Base-by-base conservation (phyloP, 2,329 filamentous ascomycete species). In the Penicillium sp. region DNA sequence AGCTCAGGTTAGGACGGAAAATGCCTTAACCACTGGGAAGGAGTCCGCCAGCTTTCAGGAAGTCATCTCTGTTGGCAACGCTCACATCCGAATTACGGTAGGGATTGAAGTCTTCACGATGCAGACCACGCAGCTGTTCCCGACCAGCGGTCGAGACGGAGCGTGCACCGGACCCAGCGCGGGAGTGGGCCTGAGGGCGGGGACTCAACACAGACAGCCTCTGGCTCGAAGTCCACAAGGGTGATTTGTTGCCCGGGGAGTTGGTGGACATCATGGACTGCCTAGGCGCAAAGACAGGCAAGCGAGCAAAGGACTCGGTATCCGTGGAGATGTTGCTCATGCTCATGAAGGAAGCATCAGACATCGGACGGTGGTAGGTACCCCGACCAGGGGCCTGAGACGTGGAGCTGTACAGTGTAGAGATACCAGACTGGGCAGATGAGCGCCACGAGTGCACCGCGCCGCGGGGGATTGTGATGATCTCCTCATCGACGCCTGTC, bases 1-100 rank as follows among this genome's bases (percentile, higher is more conserved):
- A 16, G 24, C 49, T 34, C 24, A 47, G 1, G 18, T 34, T 5
- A 34, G 5, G 47, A 52, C 40, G 24, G 32, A 39, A 31, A 53
- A 43, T 22, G 14, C 8, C 24, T 27, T 27, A 60, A 13, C 52
- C 55, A 50, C 48, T 55, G 34, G 52, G 60, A 50, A 14, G 16
- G 22, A 59, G 42, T 10, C 67, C 58, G 43, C 61, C 66, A 24
- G 68, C 67, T 27, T 66, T 61, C 5, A 71, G 40, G 29, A 74
- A 72, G 29, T 71, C 71, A 6, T 73, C 71, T 24, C 67, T 58
- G 67, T 71, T 67, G 39, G 69, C 68, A 13, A 62, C 52, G 53
- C 70, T 73, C 16, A 75, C 61, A 55, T 75, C 72, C n/a, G 71
- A 71, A 49, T 73, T 73, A 38, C 71, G 70, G 55, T 74, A 74